These are phyloP conservation scores for Paraphoma chrysanthemicola DNA, from an alignment of 2,329 filamentous ascomycete species.

Conservation along the genomic window DNA sequence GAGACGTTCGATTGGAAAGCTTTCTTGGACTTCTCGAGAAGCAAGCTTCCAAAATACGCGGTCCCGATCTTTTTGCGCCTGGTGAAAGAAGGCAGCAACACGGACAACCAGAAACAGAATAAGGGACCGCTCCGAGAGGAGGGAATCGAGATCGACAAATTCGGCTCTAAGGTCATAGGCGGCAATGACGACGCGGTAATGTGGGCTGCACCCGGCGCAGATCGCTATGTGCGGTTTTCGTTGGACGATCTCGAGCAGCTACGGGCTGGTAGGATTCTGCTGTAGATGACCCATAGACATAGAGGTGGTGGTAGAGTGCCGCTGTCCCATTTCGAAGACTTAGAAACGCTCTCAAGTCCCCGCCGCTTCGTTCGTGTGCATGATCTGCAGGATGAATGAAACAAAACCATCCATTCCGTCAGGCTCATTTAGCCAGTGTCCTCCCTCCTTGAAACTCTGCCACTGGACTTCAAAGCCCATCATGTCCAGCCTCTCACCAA, in stretches of 20 bases:
- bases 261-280: constrained; percentile 21
- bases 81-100: constrained; percentile 63
- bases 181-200: constrained; percentile 33
- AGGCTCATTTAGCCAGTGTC: constrained; percentile 59
- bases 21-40: constrained; percentile 26
- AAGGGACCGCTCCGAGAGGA: constrained; percentile 72
- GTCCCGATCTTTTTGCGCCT: constrained; percentile 75
- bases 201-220: constrained; percentile 34
- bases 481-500: constrained; percentile 41
- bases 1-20: constrained; percentile 34
- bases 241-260: constrained; percentile 24
- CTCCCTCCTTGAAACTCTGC: constrained; percentile 47
- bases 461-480: constrained; percentile 48
- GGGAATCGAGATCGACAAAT: constrained; percentile 64
- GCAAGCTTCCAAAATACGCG: constrained; percentile 70
- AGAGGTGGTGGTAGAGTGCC: too few species aligned
- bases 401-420: constrained; percentile 57
- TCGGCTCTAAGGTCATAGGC: constrained; percentile 31
- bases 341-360: not conserved
- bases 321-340: not conserved
- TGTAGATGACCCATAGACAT: constrained; percentile 6
- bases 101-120: constrained; percentile 81
- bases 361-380: not conserved
- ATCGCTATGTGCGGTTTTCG: constrained; percentile 31
- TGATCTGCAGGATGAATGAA: constrained; percentile 11